Conservation (phyloP, 176 grass and related monocot genomes). For the Typha latifolia region DNA sequence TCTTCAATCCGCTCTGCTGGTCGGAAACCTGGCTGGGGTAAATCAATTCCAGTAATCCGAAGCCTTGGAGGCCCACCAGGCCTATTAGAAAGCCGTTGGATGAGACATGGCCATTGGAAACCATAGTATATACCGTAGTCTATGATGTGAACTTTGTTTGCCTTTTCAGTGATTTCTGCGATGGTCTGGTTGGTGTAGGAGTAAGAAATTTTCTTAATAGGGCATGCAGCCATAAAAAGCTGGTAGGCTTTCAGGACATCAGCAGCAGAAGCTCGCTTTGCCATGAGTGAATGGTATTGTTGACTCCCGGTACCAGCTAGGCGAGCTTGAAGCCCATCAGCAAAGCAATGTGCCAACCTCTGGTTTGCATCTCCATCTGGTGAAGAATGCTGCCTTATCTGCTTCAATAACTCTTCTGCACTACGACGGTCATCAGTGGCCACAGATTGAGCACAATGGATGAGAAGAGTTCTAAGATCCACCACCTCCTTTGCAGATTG, state of each 20-base stretch:
- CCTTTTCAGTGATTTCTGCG: constrained; percentile 28
- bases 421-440: constrained; percentile 25
- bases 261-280: constrained; percentile 31
- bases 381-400: constrained; percentile 31
- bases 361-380: constrained; percentile 28
- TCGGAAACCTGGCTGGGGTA: constrained; percentile 70
- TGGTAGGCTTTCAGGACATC: constrained; percentile 56
- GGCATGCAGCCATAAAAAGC: constrained; percentile 77
- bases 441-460: constrained; percentile 49
- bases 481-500: constrained; percentile 32
- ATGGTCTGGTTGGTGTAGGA: constrained; percentile 48
- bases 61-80: constrained; percentile 49
- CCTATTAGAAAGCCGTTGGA: constrained; percentile 27
- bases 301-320: constrained; percentile 49
- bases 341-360: constrained; percentile 55
- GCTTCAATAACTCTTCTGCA: constrained; percentile 35
- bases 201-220: constrained; percentile 59
- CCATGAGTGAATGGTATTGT: constrained; percentile 58
- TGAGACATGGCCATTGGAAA: constrained; percentile 82
- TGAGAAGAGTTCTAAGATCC: constrained; percentile 44
- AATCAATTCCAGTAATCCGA: constrained; percentile 58
- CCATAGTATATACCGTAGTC: constrained; percentile 65
- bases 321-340: constrained; percentile 51
- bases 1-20: constrained; percentile 51
- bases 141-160: constrained; percentile 60